Evolutionary conservation across 176 grass and related monocot genomes (phyloP).

Genomic region (Saccharum officinarum): DNA sequence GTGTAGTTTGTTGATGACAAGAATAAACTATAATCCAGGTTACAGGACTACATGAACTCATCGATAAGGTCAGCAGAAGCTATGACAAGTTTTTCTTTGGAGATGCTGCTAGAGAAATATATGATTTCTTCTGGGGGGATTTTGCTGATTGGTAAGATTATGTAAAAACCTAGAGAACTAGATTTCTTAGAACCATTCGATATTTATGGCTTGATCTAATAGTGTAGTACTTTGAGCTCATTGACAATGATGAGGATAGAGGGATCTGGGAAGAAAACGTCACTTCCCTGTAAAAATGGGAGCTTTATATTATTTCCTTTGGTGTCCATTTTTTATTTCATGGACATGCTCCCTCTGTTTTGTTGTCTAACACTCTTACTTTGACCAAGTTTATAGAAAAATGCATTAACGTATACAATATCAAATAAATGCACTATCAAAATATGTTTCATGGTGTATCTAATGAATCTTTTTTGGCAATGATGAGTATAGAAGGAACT

Average conservation of each 20-base stretch:
- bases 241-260: background rate
- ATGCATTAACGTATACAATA: background rate
- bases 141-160: slow-evolving; percentile 96
- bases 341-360: background rate
- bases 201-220: background rate
- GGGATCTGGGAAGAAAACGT: background rate
- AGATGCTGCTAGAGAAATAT: slow-evolving; percentile 98
- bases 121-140: slow-evolving; percentile 95
- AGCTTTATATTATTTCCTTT: background rate
- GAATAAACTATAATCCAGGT: slow-evolving; percentile 53
- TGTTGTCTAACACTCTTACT: no score
- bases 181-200: background rate
- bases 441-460: background rate
- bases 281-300: background rate
- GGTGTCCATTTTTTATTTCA: background rate
- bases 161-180: slow-evolving; percentile 7
- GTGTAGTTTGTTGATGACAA: slow-evolving; percentile 34
- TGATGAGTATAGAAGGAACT: background rate
- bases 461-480: background rate
- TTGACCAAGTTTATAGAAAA: background rate
- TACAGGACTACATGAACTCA: slow-evolving; percentile 90
- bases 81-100: slow-evolving; percentile 98
- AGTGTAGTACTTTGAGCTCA: background rate
- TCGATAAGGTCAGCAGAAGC: slow-evolving; percentile 76
- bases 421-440: background rate